Conservation (phyloP, 2,329 filamentous ascomycete genomes). For the Emergomyces pasteurianus region DNA sequence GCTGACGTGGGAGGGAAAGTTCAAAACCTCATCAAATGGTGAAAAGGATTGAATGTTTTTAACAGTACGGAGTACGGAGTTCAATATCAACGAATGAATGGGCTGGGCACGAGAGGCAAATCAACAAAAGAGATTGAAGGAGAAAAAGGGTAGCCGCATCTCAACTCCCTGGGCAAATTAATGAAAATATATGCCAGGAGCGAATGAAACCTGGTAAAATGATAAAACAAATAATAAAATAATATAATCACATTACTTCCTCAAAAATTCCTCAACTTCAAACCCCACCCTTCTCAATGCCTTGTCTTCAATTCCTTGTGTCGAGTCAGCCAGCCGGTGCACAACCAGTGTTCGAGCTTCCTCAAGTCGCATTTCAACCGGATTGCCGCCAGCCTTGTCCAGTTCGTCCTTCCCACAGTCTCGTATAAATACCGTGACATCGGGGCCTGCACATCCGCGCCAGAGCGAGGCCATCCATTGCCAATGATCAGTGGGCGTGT, state of each 20-base stretch:
- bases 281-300: slow-evolving; percentile 67
- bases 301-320: slow-evolving; percentile 48
- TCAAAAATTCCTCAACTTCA: slow-evolving; percentile 65
- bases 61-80: too few relatives aligned
- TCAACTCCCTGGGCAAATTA: not conserved
- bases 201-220: not conserved
- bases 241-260: slow-evolving; percentile 39
- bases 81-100: too few relatives aligned
- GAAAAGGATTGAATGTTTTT: not conserved
- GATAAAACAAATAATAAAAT: not conserved
- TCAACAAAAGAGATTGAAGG: not conserved
- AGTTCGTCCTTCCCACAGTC: slow-evolving; percentile 31
- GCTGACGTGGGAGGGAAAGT: not conserved
- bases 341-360: slow-evolving; percentile 43
- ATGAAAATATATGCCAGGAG: not conserved
- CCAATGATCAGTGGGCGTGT: slow-evolving; percentile 83
- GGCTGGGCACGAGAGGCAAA: not conserved
- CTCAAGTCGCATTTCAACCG: slow-evolving; percentile 45
- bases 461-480: slow-evolving; percentile 93
- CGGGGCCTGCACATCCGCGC: slow-evolving; percentile 72
- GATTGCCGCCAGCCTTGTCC: slow-evolving; percentile 28
- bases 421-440: slow-evolving; percentile 41
- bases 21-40: not conserved
- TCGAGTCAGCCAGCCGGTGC: slow-evolving; percentile 27
- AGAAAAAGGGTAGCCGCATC: not conserved